Evolutionary conservation across 108 stramenopile species (phyloP).

Genomic region (Fistulifera solaris): DNA sequence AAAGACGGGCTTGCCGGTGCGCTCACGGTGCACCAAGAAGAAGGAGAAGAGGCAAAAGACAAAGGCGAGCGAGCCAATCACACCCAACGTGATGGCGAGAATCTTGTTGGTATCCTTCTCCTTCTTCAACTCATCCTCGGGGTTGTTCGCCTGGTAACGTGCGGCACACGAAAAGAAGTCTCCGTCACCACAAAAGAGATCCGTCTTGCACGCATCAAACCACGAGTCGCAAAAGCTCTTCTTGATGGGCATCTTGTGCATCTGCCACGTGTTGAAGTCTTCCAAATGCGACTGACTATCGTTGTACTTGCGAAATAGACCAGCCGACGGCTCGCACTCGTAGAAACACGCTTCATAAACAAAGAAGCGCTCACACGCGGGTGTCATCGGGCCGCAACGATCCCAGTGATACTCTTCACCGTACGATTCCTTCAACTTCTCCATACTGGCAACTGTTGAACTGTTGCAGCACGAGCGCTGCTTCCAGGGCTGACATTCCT

Average conservation of each 20-base stretch:
- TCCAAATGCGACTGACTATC: neutral
- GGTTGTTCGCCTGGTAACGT: neutral
- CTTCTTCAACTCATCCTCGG: neutral
- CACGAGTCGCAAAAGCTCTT: constrained; percentile 22
- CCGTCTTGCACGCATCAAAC: constrained; percentile 24
- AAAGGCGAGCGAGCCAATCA: too few relatives aligned
- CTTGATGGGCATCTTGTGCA: constrained; percentile 22
- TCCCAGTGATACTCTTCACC: too few relatives aligned
- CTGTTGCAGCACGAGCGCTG: constrained; percentile 6
- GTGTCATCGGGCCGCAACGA: too few relatives aligned
- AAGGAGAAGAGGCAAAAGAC: too few relatives aligned
- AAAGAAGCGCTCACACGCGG: too few relatives aligned
- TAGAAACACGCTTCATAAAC: neutral
- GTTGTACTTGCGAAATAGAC: constrained; percentile 7
- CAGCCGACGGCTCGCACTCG: constrained; percentile 2
- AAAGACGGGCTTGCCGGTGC: too few relatives aligned
- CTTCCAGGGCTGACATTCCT: constrained; percentile 5
- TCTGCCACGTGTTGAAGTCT: constrained; percentile 19
- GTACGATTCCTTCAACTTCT: too few relatives aligned
- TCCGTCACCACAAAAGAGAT: constrained; percentile 11
- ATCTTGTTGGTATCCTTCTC: neutral
- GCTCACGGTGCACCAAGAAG: too few relatives aligned
- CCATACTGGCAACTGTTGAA: neutral
- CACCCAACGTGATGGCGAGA: neutral
- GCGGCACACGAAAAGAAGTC: constrained; percentile 3